Base-by-base conservation (phyloP, 148 eudicot genomes). In the Amaranthus cruentus region DNA sequence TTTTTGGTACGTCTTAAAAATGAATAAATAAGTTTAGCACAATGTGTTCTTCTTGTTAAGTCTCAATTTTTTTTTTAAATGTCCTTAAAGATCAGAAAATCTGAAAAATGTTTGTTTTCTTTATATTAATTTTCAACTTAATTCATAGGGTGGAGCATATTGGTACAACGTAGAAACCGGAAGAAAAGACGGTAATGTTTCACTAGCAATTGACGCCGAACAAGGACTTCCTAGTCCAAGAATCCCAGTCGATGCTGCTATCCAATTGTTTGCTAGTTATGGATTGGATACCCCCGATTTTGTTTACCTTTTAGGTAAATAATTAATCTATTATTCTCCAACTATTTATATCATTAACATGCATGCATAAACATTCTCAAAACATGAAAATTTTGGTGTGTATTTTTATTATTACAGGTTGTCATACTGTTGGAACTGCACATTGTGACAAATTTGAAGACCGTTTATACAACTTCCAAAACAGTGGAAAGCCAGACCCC, bases 281-380 rank as follows among this genome's bases (percentile, higher is more conserved):
- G 74, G 74, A 13, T 21, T 79, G 0, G 58, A 48, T 50, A 69
- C 69, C 8, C 38, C 56, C 2, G 81, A 78, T 21, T 78, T 73
- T 7, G 81, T 78, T 54, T 68, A 73, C 28, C 81, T 78, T 53
- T 48, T 78, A 55, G 81, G 81, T 78, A 77, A 8, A 2, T 28
- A 21, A 7, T 18, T 18, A 18, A 18, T 66, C 6, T 5, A 7
- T 3, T 7, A 12, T 11, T 48, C 7, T 55, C 4, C 2, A 9
- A 3, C 10, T 7, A 55, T 7, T 0, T 3, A 9, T 38, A 28
- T 6, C 1, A 4, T 42, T 4, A 62, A 62, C 10, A 42, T 9
- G 47, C 38, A 62, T 8, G 11, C 38, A 28, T 62, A 62, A 6
- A 38, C 44, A 5, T 18, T 28, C 0, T 6, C 42, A 7, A 10